Base-by-base conservation (phyloP, 192 early-diverging fungal genomes). In the Backusella tuberculispora region DNA sequence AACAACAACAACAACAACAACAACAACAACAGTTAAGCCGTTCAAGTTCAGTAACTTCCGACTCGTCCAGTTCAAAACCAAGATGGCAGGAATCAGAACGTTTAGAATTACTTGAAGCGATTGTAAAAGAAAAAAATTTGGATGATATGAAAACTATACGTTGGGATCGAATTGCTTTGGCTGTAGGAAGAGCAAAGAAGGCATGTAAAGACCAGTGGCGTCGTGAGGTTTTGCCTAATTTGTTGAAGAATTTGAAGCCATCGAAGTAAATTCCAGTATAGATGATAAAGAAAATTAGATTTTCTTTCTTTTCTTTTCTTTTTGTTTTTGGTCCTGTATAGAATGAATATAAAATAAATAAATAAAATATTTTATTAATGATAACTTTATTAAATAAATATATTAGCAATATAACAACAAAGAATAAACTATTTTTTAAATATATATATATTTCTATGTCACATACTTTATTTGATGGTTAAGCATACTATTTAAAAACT, bases 121-220 rank as follows among this genome's bases (percentile, higher is more conserved):
- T 80, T 72, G 74, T 80, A 2, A 71, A 72, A 21, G 78, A 80
- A 14, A 80, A 76, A 21, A 14, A 48, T 5, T 44, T 80, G 38
- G 74, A 80, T 71, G 65, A 80, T 69, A 75, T 80, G 71, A 46
- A 74, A 8, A 63, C 78, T 0, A 72, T 72, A 38, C 44, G 53
- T 6, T 80, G 78, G 78, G 78, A 80, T 56, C 65, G 71, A 0
- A 80, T 80, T 37, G 63, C 78, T 4, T 19, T 68, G 17, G 50
- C 48, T 5, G 78, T 80, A 17, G 78, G 78, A 2, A 66, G 71
- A 4, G 78, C 78, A 12, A 80, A 75, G 63, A 75, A 75, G 65
- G 78, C 78, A 17, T 80, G 78, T n/a, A 80, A 80, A 41, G 78
- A 80, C 37, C 78, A 80, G 43, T 80, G 78, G 78, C 64, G 74